Evolutionary conservation across 257 asterid species (phyloP).

Genomic region (Nicotiana otophora): DNA sequence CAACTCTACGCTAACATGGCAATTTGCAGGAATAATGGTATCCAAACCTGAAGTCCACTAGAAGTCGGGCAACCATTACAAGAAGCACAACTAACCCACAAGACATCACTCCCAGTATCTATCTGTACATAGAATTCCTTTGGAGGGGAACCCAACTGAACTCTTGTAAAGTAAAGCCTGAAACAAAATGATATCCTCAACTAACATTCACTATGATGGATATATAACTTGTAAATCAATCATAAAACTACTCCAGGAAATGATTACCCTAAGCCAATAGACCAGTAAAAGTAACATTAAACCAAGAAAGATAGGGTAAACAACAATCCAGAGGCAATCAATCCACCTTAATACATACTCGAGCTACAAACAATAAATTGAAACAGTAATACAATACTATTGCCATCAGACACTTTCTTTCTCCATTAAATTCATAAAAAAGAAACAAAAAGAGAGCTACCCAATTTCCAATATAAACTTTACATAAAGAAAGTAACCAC

Average conservation of each 20-base stretch:
- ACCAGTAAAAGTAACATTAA: not conserved
- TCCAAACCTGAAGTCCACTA: constrained; percentile 80
- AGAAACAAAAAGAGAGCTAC: not conserved
- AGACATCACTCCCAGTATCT: constrained; percentile 96
- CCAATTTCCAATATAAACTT: not conserved
- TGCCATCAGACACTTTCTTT: not conserved
- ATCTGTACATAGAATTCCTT: constrained; percentile 91
- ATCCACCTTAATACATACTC: not conserved
- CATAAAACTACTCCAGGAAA: not conserved
- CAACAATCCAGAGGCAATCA: not conserved
- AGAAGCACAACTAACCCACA: constrained; percentile 88
- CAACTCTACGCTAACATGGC: not conserved
- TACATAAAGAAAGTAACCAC: not conserved
- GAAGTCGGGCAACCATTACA: constrained; percentile 92
- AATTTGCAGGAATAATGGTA: not conserved
- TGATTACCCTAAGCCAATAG: not conserved
- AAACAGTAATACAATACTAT: not conserved
- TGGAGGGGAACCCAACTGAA: constrained; percentile 81
- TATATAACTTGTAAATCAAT: not conserved
- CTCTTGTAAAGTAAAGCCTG: constrained; percentile 88
- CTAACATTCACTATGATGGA: constrained; percentile 5
- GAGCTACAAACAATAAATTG: not conserved
- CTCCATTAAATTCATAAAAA: not conserved
- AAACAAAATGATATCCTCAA: constrained; percentile 14
- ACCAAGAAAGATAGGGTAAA: not conserved